Evolutionary conservation across 352 stramenopile species (phyloP).

Genomic region (Globisporangium iwayamae): DNA sequence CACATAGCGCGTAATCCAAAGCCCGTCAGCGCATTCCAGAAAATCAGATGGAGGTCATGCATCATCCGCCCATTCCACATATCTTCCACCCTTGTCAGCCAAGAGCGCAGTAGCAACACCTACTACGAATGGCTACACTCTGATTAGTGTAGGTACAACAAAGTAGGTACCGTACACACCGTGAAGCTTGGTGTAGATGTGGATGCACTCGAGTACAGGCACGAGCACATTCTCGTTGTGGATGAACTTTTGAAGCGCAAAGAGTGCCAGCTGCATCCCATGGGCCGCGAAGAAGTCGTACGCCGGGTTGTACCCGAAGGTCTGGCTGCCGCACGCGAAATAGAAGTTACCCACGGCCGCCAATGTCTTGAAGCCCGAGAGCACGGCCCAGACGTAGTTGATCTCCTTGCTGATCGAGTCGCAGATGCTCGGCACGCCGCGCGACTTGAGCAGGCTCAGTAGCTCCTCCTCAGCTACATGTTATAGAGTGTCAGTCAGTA

Average conservation of each 20-base stretch:
- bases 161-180: constrained; percentile 21
- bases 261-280: constrained; percentile 65
- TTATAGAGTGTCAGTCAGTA: neutral
- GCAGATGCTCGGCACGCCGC: constrained; percentile 62
- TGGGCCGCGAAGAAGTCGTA: constrained; percentile 60
- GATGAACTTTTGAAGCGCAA: constrained; percentile 70
- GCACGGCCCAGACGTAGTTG: constrained; percentile 69
- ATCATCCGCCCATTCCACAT: constrained; percentile 1
- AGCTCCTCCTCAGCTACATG: constrained; percentile 59
- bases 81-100: neutral
- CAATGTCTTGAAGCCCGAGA: constrained; percentile 67
- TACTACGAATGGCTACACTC: neutral
- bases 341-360: constrained; percentile 71
- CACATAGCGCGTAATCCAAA: neutral
- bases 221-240: constrained; percentile 66
- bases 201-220: constrained; percentile 59
- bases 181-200: constrained; percentile 72
- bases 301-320: constrained; percentile 67
- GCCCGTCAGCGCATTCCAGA: neutral
- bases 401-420: constrained; percentile 74
- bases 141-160: neutral
- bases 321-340: constrained; percentile 59
- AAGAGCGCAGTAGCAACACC: neutral
- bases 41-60: constrained; percentile 1
- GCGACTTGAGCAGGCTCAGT: constrained; percentile 53